These are phyloP conservation scores for Thelephora terrestris DNA, from an alignment of 1,284 basidiomycete genomes.

Conservation along the genomic window DNA sequence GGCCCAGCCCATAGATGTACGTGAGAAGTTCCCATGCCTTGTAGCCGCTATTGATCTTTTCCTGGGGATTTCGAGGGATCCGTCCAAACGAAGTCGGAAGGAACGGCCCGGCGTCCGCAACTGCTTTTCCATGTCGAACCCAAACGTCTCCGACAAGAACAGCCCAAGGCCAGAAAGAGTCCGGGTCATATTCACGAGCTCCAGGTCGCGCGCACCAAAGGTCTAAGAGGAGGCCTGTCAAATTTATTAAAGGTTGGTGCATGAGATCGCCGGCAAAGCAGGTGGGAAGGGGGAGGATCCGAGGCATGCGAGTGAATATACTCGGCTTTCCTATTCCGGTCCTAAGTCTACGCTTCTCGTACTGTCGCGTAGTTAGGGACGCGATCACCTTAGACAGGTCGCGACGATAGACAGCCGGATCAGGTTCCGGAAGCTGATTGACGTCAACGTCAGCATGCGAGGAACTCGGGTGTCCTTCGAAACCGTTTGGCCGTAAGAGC, in stretches of 20 bases:
- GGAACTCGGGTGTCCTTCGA: too few species aligned
- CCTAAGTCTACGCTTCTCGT: conserved; percentile 2
- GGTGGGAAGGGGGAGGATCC: conserved; percentile 14
- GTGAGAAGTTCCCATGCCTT: conserved; percentile 8
- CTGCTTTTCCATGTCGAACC: conserved; percentile 22
- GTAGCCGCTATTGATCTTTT: conserved; percentile 6
- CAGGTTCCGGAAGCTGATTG: conserved; percentile 1
- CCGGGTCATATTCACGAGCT: conserved; percentile 12
- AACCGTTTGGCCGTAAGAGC: background rate
- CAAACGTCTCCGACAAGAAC: conserved; percentile 19
- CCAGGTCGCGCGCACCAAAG: conserved; percentile 24
- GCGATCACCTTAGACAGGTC: background rate
- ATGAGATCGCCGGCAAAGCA: conserved; percentile 26
- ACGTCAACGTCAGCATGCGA: background rate
- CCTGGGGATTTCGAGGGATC: background rate
- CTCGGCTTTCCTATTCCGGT: conserved; percentile 14
- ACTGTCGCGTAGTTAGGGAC: too few species aligned
- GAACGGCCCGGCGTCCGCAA: conserved; percentile 5
- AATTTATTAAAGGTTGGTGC: conserved; percentile 24
- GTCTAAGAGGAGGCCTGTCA: conserved; percentile 22
- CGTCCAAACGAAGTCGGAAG: background rate
- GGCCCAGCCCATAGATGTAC: conserved; percentile 8
- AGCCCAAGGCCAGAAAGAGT: conserved; percentile 24
- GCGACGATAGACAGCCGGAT: conserved; percentile 9
- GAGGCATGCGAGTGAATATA: conserved; percentile 9